A percentile compares a stretch with the other conserved stretches of the same genome.
Conservation (phyloP, 2,329 filamentous ascomycete species). For the Zasmidium cellare region DNA sequence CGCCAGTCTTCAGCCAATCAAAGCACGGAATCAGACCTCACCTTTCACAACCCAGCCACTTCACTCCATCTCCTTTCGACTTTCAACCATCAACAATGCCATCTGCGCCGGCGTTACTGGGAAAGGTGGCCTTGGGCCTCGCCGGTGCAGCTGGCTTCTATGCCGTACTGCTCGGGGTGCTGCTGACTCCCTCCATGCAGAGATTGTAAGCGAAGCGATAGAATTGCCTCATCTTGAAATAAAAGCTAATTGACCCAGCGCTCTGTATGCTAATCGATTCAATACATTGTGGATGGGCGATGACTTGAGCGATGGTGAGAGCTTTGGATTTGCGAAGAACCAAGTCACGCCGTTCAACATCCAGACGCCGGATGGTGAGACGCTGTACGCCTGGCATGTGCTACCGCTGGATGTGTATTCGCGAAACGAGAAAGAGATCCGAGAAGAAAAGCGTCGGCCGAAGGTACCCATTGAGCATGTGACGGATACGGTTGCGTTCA, state of each 20-base stretch:
- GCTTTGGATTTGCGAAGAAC: slow-evolving; percentile 83
- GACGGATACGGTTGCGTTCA: slow-evolving; percentile 50
- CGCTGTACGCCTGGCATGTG: slow-evolving; percentile 87
- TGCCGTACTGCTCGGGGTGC: slow-evolving; percentile 28
- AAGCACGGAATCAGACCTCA: no score
- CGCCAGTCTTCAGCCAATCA: no score
- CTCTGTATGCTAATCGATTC: slow-evolving; percentile 80
- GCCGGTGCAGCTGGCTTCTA: slow-evolving; percentile 28
- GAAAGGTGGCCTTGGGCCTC: slow-evolving; percentile 15
- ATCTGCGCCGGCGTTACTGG: slow-evolving; percentile 7
- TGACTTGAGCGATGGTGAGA: slow-evolving; percentile 69
- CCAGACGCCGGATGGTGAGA: slow-evolving; percentile 71
- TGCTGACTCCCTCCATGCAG: slow-evolving; percentile 70
- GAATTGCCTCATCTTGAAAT: neutral
- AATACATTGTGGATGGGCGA: slow-evolving; percentile 71
- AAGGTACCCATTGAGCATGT: slow-evolving; percentile 49
- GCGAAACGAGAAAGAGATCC: slow-evolving; percentile 65
- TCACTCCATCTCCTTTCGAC: neutral
- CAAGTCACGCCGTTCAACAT: slow-evolving; percentile 87
- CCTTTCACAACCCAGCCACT: neutral
- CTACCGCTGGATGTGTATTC: slow-evolving; percentile 76
- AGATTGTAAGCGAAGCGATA: slow-evolving; percentile 63
- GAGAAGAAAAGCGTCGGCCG: slow-evolving; percentile 43
- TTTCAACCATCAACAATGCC: slow-evolving; percentile 7
- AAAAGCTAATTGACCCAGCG: slow-evolving; percentile 54